These are phyloP conservation scores for Hevea brasiliensis DNA, from an alignment of 345 rosid species.

Conservation along the genomic window DNA sequence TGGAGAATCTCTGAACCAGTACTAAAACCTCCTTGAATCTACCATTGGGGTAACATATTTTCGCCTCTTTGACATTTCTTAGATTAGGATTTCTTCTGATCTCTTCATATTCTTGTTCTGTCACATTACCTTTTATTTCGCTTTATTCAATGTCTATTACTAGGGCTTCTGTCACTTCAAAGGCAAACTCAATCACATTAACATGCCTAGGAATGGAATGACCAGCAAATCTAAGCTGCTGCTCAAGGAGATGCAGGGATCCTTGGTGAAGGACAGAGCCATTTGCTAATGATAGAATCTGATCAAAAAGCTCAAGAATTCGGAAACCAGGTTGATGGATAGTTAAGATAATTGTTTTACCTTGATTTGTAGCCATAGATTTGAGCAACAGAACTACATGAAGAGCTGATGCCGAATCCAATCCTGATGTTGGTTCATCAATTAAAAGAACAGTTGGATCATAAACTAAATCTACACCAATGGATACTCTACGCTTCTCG, in stretches of 20 bases:
- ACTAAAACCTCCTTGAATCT: conserved; percentile 24
- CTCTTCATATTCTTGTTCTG: conserved; percentile 4
- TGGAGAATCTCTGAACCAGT: conserved; percentile 30
- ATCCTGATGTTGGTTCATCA: conserved; percentile 40
- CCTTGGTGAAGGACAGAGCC: conserved; percentile 33
- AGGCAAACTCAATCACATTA: conserved; percentile 37
- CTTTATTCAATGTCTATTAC: conserved; percentile 18
- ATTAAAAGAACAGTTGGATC: conserved; percentile 33
- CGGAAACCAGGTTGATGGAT: conserved; percentile 39
- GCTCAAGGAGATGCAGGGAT: conserved; percentile 27
- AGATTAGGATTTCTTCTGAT: conserved; percentile 3
- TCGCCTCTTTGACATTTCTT: conserved; percentile 4
- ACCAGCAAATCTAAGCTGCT: conserved; percentile 23
- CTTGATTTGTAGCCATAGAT: conserved; percentile 26
- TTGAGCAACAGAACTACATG: conserved; percentile 30
- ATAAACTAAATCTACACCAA: conserved; percentile 38
- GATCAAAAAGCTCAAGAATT: conserved; percentile 33
- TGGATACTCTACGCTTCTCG: conserved; percentile 36
- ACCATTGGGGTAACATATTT: conserved; percentile 22
- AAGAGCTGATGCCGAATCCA: conserved; percentile 36
- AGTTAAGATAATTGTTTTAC: conserved; percentile 31
- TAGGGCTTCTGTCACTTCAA: conserved; percentile 26
- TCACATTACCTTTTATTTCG: conserved; percentile 18
- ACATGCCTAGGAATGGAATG: conserved; percentile 32
- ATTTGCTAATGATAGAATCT: conserved; percentile 26